Conservation (phyloP, 129 eudicot genomes). For the Apium graveolens region DNA sequence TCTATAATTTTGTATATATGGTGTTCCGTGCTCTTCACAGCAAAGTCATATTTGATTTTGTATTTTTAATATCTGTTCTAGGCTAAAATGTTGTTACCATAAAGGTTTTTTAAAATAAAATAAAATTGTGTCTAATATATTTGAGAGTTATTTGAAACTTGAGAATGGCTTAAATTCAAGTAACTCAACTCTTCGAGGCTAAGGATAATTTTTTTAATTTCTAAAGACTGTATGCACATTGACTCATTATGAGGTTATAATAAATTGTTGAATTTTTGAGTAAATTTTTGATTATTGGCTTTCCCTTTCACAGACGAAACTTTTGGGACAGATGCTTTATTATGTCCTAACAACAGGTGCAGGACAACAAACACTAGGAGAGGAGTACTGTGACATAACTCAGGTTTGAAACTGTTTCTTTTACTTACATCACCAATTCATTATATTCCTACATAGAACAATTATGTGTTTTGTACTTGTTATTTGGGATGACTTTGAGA, state of each 20-base stretch:
- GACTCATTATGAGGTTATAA: background rate
- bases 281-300: background rate
- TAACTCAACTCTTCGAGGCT: background rate
- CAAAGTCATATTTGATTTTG: too few species aligned
- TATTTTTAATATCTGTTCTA: background rate
- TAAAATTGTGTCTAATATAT: background rate
- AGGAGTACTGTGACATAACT: conserved; percentile 92
- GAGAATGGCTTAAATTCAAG: too few species aligned
- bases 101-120: background rate
- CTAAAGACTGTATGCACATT: background rate
- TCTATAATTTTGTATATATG: background rate
- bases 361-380: conserved; percentile 94
- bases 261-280: background rate
- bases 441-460: background rate
- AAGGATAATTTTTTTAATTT: background rate
- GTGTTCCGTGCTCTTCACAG: background rate
- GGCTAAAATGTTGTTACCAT: background rate
- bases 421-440: background rate
- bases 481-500: background rate
- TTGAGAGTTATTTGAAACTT: too few species aligned
- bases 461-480: background rate
- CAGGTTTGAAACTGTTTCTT: conserved; percentile 44
- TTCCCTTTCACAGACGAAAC: conserved; percentile 55
- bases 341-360: conserved; percentile 90
- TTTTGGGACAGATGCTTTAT: conserved; percentile 94